Evolutionary conservation across 148 eudicot genomes (phyloP), one percentile per base, ranked within the genome.

Genomic region (Rhododendron henanense): DNA sequence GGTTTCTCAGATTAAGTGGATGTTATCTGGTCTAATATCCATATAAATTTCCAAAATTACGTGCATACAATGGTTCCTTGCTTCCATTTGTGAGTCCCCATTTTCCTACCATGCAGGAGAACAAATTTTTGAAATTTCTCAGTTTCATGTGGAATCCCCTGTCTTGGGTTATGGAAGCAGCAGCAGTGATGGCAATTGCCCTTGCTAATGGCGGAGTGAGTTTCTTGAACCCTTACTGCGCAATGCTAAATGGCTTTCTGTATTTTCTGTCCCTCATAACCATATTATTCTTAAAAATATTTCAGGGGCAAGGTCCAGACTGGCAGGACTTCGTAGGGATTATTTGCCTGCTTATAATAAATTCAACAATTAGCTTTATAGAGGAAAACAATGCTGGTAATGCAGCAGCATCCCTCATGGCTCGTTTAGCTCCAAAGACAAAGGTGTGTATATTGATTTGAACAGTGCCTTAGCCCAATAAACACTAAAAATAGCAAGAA

Each of bases 81-180:
- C 55, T 23, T 44, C 61, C 16, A 21, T 44, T 33, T 77, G 53
- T 57, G 25, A 3, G 37, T 57, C 44, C 41, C 13, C 65, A 18
- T 14, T 73, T 75, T 86, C 16, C 3, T 6, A 15, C 41, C 44
- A 1, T 88, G 89, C 95, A 94, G 96, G 96, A 94, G 75, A 94
- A 94, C 89, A 94, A 94, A 86, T 76, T 94, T 84, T 85, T 94
- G 87, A 94, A 93, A 87, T 94, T 94, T 91, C 95, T 94, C 51
- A 81, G 96, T 90, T 94, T 94, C 88, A 94, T 94, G 96, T 94
- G 96, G 96, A 94, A 94, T 89, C 95, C 95, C 74, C 85, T 94
- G 85, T 94, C 96, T 31, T 94, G 95, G 96, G 95, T 94, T 78
- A 94, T 94, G 96, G 96, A 94, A 91, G 95, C 95, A 81, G 96